Evolutionary conservation across 768 basidiomycete species (phyloP).

Genomic region (Tylopilus sp.): DNA sequence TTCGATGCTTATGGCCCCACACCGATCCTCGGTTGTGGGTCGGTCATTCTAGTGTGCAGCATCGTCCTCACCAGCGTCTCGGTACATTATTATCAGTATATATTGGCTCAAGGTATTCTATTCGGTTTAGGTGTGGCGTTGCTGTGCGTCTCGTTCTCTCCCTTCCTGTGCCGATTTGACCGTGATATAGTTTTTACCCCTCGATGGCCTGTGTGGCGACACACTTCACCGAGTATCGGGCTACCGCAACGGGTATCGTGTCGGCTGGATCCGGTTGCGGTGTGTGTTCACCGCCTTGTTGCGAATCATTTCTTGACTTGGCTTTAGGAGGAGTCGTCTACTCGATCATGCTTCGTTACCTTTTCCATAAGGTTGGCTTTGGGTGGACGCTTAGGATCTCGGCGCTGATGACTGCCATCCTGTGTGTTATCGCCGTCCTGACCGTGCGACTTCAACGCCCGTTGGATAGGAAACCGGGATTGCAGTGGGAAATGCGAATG

Average conservation of each 20-base stretch:
- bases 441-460: constrained; percentile 40
- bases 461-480: constrained; percentile 11
- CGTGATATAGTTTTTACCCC: constrained; percentile 59
- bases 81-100: constrained; percentile 54
- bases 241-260: constrained; percentile 69
- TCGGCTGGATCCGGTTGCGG: constrained; percentile 68
- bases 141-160: constrained; percentile 42
- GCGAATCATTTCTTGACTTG: constrained; percentile 19
- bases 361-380: constrained; percentile 56
- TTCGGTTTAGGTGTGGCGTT: constrained; percentile 66
- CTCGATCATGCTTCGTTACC: constrained; percentile 57
- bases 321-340: constrained; percentile 65
- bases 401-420: constrained; percentile 46
- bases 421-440: constrained; percentile 45
- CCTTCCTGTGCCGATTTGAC: constrained; percentile 3
- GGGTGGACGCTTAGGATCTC: constrained; percentile 60
- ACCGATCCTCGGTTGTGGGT: constrained; percentile 49
- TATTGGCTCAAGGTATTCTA: constrained; percentile 59
- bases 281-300: constrained; percentile 21
- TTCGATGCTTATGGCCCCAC: constrained; percentile 63
- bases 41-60: constrained; percentile 45
- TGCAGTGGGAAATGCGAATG: constrained; percentile 23
- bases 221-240: constrained; percentile 60
- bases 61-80: constrained; percentile 62
- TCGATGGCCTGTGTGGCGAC: constrained; percentile 64